phyloP scores from a whole-genome alignment of 2,329 filamentous ascomycete species.

The Rhynchosporium secalis region DNA sequence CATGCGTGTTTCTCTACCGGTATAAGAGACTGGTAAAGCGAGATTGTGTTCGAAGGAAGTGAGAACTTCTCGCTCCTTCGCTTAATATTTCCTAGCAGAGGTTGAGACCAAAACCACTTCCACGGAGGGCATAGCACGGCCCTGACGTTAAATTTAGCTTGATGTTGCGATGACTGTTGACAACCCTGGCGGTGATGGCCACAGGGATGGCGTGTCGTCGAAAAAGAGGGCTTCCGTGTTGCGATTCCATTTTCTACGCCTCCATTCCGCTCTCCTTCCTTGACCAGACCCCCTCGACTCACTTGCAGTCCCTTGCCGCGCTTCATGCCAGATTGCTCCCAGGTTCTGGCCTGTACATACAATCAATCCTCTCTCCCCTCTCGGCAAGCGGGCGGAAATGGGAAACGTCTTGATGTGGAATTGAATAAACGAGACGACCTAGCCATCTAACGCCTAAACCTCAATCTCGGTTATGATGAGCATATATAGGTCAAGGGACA shows the following conservation, averaged over 20 bases:
- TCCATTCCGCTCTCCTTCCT: slow-evolving; percentile 6
- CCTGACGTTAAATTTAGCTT: not conserved
- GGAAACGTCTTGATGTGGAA: not conserved
- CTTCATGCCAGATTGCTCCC: not conserved
- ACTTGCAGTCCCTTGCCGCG: not conserved
- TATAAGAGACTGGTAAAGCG: not conserved
- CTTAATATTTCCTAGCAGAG: slow-evolving; percentile 1
- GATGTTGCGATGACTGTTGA: not conserved
- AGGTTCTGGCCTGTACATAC: not conserved
- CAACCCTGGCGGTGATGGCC: slow-evolving; percentile 2
- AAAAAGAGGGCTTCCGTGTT: not conserved
- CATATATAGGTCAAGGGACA: not conserved
- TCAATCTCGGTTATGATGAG: not conserved
- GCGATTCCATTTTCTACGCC: not conserved
- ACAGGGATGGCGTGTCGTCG: not conserved
- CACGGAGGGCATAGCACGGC: not conserved
- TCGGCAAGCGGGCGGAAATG: slow-evolving; percentile 1
- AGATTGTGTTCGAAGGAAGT: not conserved
- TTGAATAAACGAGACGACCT: no score
- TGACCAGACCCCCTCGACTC: not conserved
- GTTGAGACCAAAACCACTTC: not conserved
- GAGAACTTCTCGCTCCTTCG: not conserved
- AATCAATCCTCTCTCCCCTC: not conserved
- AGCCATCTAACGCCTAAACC: not conserved
- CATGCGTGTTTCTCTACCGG: not conserved